Conservation (phyloP, 129 eudicot genomes). For the Arctium lappa region DNA sequence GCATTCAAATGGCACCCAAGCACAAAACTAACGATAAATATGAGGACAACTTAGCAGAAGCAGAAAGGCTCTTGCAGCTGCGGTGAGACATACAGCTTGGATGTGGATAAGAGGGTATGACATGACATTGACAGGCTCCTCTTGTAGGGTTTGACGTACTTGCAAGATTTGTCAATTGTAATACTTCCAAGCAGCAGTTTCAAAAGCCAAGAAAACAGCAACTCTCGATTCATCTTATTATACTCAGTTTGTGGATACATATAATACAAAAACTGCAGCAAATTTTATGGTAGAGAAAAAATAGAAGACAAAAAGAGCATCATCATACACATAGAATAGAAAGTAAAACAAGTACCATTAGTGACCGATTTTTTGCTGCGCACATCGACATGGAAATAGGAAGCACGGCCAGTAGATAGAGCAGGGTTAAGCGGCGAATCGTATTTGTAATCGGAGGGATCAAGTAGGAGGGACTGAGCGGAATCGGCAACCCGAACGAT, state of each 20-base stretch:
- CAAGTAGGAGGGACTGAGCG: slow-evolving; percentile 36
- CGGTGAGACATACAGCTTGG: not conserved
- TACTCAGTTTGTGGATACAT: not conserved
- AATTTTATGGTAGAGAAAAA: not conserved
- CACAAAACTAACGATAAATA: not conserved
- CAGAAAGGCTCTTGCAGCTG: not conserved
- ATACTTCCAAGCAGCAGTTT: not conserved
- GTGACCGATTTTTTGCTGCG: slow-evolving; percentile 42
- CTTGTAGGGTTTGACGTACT: not conserved
- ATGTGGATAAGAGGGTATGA: no score
- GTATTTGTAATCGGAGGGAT: slow-evolving; percentile 27
- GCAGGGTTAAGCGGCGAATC: slow-evolving; percentile 46
- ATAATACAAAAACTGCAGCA: not conserved
- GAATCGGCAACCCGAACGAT: slow-evolving; percentile 82
- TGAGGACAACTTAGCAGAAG: not conserved
- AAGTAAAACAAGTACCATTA: slow-evolving; percentile 37
- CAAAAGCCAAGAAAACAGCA: not conserved
- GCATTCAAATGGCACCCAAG: not conserved
- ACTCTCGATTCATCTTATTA: not conserved
- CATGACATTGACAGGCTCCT: no score
- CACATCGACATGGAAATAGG: slow-evolving; percentile 63
- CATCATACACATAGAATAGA: not conserved
- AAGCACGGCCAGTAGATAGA: slow-evolving; percentile 61
- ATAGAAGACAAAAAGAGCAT: not conserved
- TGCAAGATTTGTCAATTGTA: not conserved